A percentile compares a stretch with the other conserved stretches of the same genome.
Conservation (phyloP, 2,329 filamentous ascomycete genomes). For the Trichoderma semiorbis region DNA sequence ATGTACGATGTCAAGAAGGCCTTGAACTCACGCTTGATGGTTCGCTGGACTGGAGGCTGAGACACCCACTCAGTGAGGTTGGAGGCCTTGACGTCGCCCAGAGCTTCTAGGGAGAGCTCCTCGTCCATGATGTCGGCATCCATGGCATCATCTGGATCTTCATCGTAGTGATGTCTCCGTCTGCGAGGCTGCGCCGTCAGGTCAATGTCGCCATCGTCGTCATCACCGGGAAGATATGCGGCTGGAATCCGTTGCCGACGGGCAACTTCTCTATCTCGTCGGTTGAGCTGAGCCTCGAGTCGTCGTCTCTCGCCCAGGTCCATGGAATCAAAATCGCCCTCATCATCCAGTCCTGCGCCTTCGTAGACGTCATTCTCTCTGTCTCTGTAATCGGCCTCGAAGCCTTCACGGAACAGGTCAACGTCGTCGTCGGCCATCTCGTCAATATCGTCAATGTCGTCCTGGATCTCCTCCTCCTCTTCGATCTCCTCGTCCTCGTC, state of each 20-base stretch:
- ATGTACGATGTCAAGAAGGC: conserved; percentile 95
- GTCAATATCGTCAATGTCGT: conserved; percentile 73
- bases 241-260: conserved; percentile 64
- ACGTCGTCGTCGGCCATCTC: conserved; percentile 79
- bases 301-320: conserved; percentile 63
- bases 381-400: conserved; percentile 66
- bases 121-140: conserved; percentile 93
- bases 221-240: conserved; percentile 75
- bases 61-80: conserved; percentile 95
- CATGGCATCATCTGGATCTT: conserved; percentile 90
- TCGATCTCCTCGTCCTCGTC: conserved; percentile 71
- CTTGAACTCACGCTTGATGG: conserved; percentile 95
- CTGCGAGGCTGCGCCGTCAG: conserved; percentile 81
- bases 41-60: conserved; percentile 82
- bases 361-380: conserved; percentile 68
- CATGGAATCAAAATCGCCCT: conserved; percentile 69
- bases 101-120: conserved; percentile 84
- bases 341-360: conserved; percentile 70
- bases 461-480: conserved; percentile 68
- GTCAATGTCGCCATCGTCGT: conserved; percentile 80
- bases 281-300: conserved; percentile 70
- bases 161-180: conserved; percentile 86
- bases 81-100: conserved; percentile 89
- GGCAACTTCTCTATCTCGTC: conserved; percentile 68
- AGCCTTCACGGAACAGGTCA: conserved; percentile 71